Evolutionary conservation across 2,329 filamentous ascomycete genomes (phyloP), one percentile per base, ranked within the genome.

Genomic region (Parastagonospora avenae): DNA sequence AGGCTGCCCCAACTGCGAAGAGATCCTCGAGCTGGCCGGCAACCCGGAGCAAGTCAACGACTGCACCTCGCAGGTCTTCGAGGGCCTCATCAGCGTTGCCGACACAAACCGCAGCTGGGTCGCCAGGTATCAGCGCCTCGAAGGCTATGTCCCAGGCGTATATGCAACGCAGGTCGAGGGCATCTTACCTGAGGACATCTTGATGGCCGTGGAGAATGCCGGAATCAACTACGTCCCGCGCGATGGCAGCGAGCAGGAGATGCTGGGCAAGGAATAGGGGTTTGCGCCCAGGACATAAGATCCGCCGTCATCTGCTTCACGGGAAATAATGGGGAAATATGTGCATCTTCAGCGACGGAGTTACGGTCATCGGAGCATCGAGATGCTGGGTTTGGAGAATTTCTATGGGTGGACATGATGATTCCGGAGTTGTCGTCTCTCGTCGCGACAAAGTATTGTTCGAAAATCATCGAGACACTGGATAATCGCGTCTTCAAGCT

Each of bases 111-210:
- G 82, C 62, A 95, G 90, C 67, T 99, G 94, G 94, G 91, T 97
- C 42, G 92, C 93, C n/a, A 90, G 91, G 71, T 97, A 92, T 89
- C 92, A 97, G 80, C 85, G 94, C 8, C 78, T 99, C 52, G 91
- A 97, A 72, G 85, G 85, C 48, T 97, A 96, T 74, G 88, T 94
- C 45, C 84, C 86, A 12, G 94, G 94, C 46, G 87, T 95, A 50
- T 99, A 99, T 77, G 94, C 94, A 14, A 90, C 92, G 48, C 97
- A 97, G 78, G 94, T 99, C 19, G 91, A 89, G 29, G 94, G 94
- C 14, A 85, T 90, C 55, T 68, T 87, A 42, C 82, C 84, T 0
- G 81, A 83, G 36, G 84, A 87, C 49, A 78, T 82, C 33, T 74
- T 85, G 28, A 75, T 76, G 32, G 78, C 77, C 31, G 74, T 84